Evolutionary conservation across 306 rosid genomes (phyloP).

Genomic region (Glycine soja): DNA sequence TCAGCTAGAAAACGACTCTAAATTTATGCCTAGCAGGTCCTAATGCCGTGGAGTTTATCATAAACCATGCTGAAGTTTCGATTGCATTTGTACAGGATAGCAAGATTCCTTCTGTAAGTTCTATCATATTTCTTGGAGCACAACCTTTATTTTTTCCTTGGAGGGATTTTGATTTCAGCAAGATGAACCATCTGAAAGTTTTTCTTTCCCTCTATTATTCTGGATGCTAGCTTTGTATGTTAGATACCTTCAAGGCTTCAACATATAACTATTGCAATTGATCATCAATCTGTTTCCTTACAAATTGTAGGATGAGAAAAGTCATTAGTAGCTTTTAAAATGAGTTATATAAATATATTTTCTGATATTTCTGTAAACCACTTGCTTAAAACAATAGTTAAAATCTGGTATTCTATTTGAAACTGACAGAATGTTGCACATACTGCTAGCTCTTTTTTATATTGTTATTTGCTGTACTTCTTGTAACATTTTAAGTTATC

Average conservation of each 20-base stretch:
- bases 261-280: slow-evolving; percentile 10
- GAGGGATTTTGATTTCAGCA: not conserved
- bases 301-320: slow-evolving; percentile 4
- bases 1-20: slow-evolving; percentile 20
- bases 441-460: not conserved
- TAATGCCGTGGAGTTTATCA: slow-evolving; percentile 91
- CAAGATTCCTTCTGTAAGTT: slow-evolving; percentile 87
- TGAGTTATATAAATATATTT: not conserved
- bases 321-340: slow-evolving; percentile 16
- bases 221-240: slow-evolving; percentile 1
- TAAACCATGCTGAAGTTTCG: slow-evolving; percentile 89
- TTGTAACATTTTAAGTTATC: slow-evolving; percentile 3
- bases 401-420: not conserved
- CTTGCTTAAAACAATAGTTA: slow-evolving; percentile 3
- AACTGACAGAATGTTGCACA: not conserved
- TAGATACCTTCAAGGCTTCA: not conserved
- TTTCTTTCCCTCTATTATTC: not conserved
- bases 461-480: not conserved
- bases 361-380: not conserved
- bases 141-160: not conserved
- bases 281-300: not conserved
- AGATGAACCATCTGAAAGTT: slow-evolving; percentile 5
- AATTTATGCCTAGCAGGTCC: slow-evolving; percentile 67
- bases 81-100: slow-evolving; percentile 86
- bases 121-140: slow-evolving; percentile 34